A percentile compares a stretch with the other conserved stretches of the same genome.
phyloP scores from a whole-genome alignment of 345 rosid genomes.

The Nephelium lappaceum region DNA sequence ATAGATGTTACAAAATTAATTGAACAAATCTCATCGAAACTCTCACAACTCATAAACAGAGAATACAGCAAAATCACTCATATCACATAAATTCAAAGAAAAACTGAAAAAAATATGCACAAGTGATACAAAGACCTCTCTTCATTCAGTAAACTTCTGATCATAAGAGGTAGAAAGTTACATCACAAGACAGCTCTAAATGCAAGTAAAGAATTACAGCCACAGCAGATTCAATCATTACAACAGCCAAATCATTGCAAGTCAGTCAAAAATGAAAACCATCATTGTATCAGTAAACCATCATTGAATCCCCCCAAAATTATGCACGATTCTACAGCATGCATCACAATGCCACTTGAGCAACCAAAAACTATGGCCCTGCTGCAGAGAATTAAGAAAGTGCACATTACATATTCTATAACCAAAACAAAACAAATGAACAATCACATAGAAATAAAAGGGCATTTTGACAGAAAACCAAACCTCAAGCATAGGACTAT shows the following conservation, averaged over 20 bases:
- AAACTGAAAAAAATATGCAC: background rate
- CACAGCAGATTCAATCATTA: background rate
- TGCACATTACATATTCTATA: background rate
- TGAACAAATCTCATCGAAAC: slow-evolving; percentile 1
- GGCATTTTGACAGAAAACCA: background rate
- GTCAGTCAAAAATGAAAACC: background rate
- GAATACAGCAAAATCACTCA: background rate
- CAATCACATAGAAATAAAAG: background rate
- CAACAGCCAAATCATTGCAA: background rate
- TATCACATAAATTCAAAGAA: background rate
- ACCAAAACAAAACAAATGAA: background rate
- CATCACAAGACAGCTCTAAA: slow-evolving; percentile 4
- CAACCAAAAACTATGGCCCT: background rate
- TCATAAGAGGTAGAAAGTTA: background rate
- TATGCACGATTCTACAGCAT: background rate
- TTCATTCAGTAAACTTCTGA: background rate
- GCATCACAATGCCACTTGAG: slow-evolving; percentile 2
- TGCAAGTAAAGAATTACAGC: background rate
- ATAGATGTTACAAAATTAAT: background rate
- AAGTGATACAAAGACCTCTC: slow-evolving; percentile 5
- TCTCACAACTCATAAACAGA: background rate
- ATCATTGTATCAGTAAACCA: background rate
- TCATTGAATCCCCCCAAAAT: background rate
- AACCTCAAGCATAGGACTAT: slow-evolving; percentile 86
- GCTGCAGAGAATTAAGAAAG: background rate